phyloP scores from a whole-genome alignment of 495 filamentous ascomycete genomes.

The Tuber melanosporum region DNA sequence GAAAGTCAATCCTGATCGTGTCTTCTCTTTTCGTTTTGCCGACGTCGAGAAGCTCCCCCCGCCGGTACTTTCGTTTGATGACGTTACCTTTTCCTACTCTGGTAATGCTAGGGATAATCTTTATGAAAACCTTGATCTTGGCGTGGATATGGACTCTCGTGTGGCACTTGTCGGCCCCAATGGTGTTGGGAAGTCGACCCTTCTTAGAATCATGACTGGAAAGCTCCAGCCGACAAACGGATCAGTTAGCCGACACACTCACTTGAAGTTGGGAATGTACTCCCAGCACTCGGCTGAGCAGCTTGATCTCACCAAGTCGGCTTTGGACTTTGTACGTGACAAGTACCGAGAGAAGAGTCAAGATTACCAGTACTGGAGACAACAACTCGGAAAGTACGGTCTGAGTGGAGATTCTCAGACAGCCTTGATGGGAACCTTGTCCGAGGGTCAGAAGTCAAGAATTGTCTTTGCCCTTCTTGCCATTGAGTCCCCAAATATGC shows the following conservation, averaged over 20 bases:
- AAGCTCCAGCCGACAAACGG: constrained; percentile 81
- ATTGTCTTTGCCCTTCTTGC: constrained; percentile 96
- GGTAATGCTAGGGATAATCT: constrained; percentile 82
- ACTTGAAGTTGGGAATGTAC: constrained; percentile 97
- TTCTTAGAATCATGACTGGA: constrained; percentile 95
- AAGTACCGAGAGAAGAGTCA: constrained; percentile 83
- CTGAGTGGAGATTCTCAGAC: constrained; percentile 89
- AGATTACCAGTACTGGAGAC: constrained; percentile 99
- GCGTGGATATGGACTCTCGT: constrained; percentile 98
- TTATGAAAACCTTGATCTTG: constrained; percentile 92
- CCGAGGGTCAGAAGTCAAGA: constrained; percentile 93
- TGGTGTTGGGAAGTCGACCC: constrained; percentile 99
- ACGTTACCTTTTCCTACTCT: constrained; percentile 96
- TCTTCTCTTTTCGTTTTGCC: constrained; percentile 98
- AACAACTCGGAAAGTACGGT: constrained; percentile 91
- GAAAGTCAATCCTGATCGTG: constrained; percentile 72
- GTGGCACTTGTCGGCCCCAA: constrained; percentile 96
- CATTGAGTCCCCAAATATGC: constrained; percentile 95
- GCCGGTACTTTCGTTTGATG: constrained; percentile 90
- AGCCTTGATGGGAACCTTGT: constrained; percentile 92
- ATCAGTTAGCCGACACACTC: constrained; percentile 81
- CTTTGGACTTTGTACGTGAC: constrained; percentile 94
- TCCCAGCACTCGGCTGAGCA: constrained; percentile 97
- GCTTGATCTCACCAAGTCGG: constrained; percentile 94
- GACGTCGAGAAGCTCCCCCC: constrained; percentile 97